phyloP scores from a whole-genome alignment of 331 rosid genomes.

The Quercus tomentella region DNA sequence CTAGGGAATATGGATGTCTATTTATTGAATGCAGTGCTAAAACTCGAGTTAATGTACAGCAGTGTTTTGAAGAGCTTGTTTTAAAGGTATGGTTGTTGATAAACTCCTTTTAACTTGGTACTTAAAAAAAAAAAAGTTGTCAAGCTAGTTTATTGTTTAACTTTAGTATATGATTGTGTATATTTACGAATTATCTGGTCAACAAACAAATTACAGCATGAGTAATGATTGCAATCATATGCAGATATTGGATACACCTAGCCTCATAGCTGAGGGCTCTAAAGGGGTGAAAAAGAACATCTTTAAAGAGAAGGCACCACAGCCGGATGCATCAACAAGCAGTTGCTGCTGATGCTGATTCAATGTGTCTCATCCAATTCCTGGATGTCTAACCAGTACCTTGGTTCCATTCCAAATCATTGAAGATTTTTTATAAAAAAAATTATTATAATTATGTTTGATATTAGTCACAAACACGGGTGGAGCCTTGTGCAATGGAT shows the following conservation, averaged over 20 bases:
- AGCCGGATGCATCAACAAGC: conserved; percentile 49
- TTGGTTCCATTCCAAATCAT: not conserved
- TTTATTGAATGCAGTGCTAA: conserved; percentile 90
- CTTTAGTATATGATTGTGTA: not conserved
- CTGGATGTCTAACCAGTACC: conserved; percentile 15
- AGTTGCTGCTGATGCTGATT: conserved; percentile 68
- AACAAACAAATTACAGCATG: conserved; percentile 1
- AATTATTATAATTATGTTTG: conserved; percentile 14
- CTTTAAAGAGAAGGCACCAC: conserved; percentile 57
- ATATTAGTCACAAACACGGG: conserved; percentile 9
- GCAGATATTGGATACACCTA: conserved; percentile 89
- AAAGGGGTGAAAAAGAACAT: conserved; percentile 68
- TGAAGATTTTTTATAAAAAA: not conserved
- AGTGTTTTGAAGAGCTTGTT: conserved; percentile 91
- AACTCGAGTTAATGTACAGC: conserved; percentile 79
- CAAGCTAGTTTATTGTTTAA: not conserved
- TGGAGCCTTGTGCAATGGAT: too few species aligned
- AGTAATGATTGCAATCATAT: conserved; percentile 11
- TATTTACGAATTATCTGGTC: not conserved
- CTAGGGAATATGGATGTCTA: conserved; percentile 81
- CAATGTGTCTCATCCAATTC: conserved; percentile 20
- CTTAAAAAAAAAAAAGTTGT: not conserved
- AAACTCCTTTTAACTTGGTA: not conserved
- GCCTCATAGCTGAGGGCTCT: conserved; percentile 77
- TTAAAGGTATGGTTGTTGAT: conserved; percentile 49